A percentile compares a stretch with the other conserved stretches of the same genome.
Evolutionary conservation across 306 rosid genomes (phyloP).

Genomic region (Lotus japonicus): DNA sequence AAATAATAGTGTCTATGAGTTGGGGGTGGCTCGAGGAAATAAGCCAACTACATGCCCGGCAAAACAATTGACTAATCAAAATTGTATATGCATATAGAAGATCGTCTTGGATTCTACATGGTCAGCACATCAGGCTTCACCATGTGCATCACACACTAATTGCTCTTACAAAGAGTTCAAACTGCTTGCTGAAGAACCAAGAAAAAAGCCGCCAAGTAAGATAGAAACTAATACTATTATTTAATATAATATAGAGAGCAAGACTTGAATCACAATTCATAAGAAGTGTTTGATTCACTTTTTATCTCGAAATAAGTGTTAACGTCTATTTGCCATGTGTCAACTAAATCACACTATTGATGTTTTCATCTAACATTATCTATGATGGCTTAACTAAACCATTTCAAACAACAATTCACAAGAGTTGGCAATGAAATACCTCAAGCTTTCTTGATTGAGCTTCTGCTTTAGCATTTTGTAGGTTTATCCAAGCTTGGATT

Average conservation of each 20-base stretch:
- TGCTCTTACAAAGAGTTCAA: not conserved
- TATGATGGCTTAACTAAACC: not conserved
- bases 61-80: conserved; percentile 12
- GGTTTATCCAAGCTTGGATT: conserved; percentile 95
- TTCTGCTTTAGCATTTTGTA: conserved; percentile 97
- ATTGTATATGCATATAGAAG: not conserved
- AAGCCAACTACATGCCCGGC: conserved; percentile 29
- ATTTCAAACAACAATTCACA: conserved; percentile 8
- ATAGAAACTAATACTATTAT: not conserved
- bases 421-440: conserved; percentile 37
- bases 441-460: conserved; percentile 95
- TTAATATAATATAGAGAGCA: not conserved
- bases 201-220: not conserved
- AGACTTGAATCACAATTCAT: too few species aligned
- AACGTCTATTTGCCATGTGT: too few species aligned
- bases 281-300: too few species aligned
- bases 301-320: too few species aligned
- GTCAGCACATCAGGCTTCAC: not conserved
- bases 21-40: conserved; percentile 74
- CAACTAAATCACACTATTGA: not conserved
- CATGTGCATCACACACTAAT: conserved; percentile 5
- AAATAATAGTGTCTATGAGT: conserved; percentile 12
- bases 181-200: not conserved
- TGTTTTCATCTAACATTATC: not conserved
- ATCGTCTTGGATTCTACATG: not conserved